These are phyloP conservation scores for Grosmannia penicillata DNA, from an alignment of 2,329 filamentous ascomycete genomes.

Conservation along the genomic window DNA sequence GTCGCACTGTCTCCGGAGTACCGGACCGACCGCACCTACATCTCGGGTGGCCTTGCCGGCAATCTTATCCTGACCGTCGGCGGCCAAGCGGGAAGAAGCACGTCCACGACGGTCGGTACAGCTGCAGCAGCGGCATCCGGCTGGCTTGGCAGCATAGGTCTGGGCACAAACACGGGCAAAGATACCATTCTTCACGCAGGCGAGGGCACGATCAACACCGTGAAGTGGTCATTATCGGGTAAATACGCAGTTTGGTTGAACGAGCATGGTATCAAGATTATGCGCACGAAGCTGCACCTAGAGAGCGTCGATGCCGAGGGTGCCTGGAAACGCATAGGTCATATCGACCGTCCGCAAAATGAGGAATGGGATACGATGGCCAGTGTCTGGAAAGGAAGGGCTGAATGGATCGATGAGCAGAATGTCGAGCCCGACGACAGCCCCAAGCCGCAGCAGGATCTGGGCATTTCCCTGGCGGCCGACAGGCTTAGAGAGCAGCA, in stretches of 20 bases:
- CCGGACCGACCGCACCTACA: slow-evolving; percentile 73
- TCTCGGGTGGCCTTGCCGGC: slow-evolving; percentile 82
- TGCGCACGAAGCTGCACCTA: slow-evolving; percentile 75
- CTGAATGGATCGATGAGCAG: slow-evolving; percentile 85
- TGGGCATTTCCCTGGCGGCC: slow-evolving; percentile 23
- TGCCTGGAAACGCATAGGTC: slow-evolving; percentile 88
- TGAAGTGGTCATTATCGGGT: slow-evolving; percentile 89
- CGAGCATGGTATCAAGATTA: slow-evolving; percentile 94
- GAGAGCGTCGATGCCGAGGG: slow-evolving; percentile 63
- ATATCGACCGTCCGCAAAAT: slow-evolving; percentile 76
- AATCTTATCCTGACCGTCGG: slow-evolving; percentile 77
- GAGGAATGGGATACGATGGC: slow-evolving; percentile 94
- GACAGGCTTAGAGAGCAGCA: slow-evolving; percentile 34
- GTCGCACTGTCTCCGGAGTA: slow-evolving; percentile 93
- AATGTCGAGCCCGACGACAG: slow-evolving; percentile 60
- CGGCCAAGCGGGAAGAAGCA: slow-evolving; percentile 65
- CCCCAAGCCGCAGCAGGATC: slow-evolving; percentile 19
- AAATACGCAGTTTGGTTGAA: slow-evolving; percentile 93
- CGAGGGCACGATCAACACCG: slow-evolving; percentile 78
- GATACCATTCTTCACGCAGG: slow-evolving; percentile 83
- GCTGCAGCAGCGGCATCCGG: slow-evolving; percentile 71
- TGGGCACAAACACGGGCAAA: slow-evolving; percentile 64
- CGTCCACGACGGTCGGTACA: slow-evolving; percentile 75
- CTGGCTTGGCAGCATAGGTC: slow-evolving; percentile 79
- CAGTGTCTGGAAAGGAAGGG: slow-evolving; percentile 80